These are phyloP conservation scores for Nigrograna mackinnonii DNA, from an alignment of 2,329 filamentous ascomycete genomes.

Conservation along the genomic window DNA sequence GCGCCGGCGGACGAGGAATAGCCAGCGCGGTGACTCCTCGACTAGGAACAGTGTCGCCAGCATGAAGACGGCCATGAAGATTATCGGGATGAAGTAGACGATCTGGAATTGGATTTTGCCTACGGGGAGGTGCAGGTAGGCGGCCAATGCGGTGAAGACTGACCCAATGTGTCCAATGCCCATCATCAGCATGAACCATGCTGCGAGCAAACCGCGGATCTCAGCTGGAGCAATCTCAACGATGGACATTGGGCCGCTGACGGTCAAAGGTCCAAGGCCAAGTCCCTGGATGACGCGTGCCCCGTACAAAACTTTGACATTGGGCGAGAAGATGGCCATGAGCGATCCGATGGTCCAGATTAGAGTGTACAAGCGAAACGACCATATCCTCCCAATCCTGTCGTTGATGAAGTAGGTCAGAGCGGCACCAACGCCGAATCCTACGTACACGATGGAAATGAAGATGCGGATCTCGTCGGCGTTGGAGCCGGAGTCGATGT, in stretches of 20 bases:
- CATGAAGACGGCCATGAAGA: constrained; percentile 32
- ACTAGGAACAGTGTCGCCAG: constrained; percentile 30
- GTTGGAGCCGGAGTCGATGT: constrained; percentile 31
- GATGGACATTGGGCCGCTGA: constrained; percentile 43
- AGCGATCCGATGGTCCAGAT: constrained; percentile 41
- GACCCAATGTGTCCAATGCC: constrained; percentile 33
- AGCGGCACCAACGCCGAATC: constrained; percentile 29
- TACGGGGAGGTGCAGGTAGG: constrained; percentile 30
- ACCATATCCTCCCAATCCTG: constrained; percentile 45
- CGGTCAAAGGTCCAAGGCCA: constrained; percentile 44
- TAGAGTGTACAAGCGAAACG: constrained; percentile 41
- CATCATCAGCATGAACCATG: constrained; percentile 46
- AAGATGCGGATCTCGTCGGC: constrained; percentile 36
- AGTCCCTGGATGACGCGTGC: constrained; percentile 43
- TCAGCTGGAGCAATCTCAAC: constrained; percentile 46
- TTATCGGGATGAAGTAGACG: constrained; percentile 30
- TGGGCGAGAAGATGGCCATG: constrained; percentile 29
- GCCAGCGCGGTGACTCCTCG: constrained; percentile 43
- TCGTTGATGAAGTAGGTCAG: constrained; percentile 46
- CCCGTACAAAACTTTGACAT: constrained; percentile 35
- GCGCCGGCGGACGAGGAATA: constrained; percentile 26
- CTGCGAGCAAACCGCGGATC: constrained; percentile 42
- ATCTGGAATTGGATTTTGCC: constrained; percentile 38
- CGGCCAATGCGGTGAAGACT: constrained; percentile 41
- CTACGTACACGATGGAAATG: constrained; percentile 45